Conservation (phyloP, 345 rosid species). For the Bruguiera sexangula region DNA sequence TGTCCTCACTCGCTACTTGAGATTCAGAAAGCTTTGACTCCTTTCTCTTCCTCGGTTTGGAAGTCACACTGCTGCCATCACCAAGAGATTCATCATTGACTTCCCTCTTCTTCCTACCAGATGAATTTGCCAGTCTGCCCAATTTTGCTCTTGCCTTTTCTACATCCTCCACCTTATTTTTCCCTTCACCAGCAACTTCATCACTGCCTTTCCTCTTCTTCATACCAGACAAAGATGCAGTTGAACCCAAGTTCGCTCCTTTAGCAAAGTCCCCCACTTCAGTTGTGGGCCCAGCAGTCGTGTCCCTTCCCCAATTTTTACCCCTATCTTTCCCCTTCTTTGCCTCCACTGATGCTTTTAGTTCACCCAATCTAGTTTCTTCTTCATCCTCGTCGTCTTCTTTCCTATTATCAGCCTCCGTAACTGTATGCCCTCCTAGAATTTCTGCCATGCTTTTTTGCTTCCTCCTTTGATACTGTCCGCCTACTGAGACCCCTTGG, state of each 20-base stretch:
- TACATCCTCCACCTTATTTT: conserved; percentile 9
- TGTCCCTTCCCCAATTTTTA: conserved; percentile 17
- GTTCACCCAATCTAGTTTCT: neutral
- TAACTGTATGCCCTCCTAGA: neutral
- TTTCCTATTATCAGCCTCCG: neutral
- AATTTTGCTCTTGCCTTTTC: neutral
- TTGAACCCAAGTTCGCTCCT: neutral
- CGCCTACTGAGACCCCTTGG: too few species aligned
- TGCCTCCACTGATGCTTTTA: neutral
- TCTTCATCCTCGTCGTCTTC: conserved; percentile 1
- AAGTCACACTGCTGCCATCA: conserved; percentile 14
- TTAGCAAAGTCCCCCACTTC: conserved; percentile 6
- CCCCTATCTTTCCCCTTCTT: conserved; percentile 34
- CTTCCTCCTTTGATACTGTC: conserved; percentile 45
- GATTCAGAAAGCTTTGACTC: conserved; percentile 23
- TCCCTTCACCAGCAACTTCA: neutral
- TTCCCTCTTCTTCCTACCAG: conserved; percentile 33
- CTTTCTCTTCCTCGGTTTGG: conserved; percentile 22
- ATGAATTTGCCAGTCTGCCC: neutral
- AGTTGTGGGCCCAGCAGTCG: conserved; percentile 12
- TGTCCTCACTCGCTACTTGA: conserved; percentile 3
- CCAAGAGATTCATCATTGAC: conserved; percentile 21
- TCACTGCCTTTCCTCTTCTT: conserved; percentile 5
- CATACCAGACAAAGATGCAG: conserved; percentile 14
- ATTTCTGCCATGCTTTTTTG: conserved; percentile 8